These are phyloP conservation scores for Entamoeba invadens DNA, from an alignment of 208 protist genomes.

Conservation along the genomic window DNA sequence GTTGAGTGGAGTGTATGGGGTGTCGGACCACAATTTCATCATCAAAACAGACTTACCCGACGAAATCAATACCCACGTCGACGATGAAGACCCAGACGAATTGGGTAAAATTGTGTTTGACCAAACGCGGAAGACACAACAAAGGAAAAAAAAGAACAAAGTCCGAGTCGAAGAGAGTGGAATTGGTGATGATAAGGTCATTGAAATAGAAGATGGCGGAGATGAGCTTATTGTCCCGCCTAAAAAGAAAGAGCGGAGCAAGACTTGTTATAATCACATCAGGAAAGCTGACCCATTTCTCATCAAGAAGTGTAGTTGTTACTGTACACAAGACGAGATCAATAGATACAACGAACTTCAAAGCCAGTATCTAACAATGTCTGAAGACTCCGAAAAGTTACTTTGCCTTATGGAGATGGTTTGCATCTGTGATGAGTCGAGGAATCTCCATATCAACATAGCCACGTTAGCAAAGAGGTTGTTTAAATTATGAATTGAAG, in stretches of 20 bases:
- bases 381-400: background rate
- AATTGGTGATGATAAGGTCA: too few species aligned
- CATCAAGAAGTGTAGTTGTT: background rate
- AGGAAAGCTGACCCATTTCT: background rate
- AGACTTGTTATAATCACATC: background rate
- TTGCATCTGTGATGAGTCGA: background rate
- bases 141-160: background rate
- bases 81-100: too few species aligned
- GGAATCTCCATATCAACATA: background rate
- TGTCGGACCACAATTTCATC: background rate
- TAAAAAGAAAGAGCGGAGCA: background rate
- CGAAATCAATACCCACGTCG: too few species aligned
- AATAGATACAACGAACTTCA: background rate
- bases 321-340: background rate
- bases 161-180: background rate
- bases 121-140: too few species aligned
- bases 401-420: background rate
- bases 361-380: background rate
- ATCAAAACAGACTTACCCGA: background rate
- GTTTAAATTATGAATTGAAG: too few species aligned
- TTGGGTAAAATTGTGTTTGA: too few species aligned
- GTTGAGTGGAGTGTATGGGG: background rate
- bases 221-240: background rate
- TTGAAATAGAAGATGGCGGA: background rate
- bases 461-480: background rate